Percentiles rank a stretch among this genome's conserved stretches.
Evolutionary conservation across 2,329 filamentous ascomycete species (phyloP).

Genomic region (Aplosporella prunicola): DNA sequence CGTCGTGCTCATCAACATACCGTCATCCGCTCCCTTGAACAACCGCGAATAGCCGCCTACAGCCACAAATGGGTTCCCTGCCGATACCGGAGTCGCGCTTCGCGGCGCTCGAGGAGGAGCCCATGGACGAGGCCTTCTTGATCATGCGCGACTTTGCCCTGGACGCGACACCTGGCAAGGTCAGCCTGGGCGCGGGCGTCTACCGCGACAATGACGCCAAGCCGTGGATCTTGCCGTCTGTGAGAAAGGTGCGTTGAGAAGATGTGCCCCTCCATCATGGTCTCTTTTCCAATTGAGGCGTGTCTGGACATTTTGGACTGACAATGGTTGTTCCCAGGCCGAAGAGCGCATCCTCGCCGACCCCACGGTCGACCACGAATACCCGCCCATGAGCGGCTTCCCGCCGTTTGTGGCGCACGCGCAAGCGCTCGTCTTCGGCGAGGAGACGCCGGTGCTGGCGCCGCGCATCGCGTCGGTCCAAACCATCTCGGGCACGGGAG

Average conservation of each 20-base stretch:
- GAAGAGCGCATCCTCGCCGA: conserved; percentile 9
- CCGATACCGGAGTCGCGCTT: conserved; percentile 9
- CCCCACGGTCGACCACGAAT: conserved; percentile 15
- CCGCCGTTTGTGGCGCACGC: conserved; percentile 18
- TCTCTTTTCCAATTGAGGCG: not conserved
- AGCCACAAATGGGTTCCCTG: conserved; percentile 9
- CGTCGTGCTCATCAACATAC: too few relatives aligned
- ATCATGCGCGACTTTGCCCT: conserved; percentile 11
- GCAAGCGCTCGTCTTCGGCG: conserved; percentile 20
- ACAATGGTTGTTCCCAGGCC: conserved; percentile 8
- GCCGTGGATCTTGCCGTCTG: conserved; percentile 31
- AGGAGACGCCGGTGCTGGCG: conserved; percentile 1
- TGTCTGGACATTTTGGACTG: conserved; percentile 1
- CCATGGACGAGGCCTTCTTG: conserved; percentile 9
- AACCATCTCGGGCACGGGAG: conserved; percentile 30
- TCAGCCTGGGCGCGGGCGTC: conserved; percentile 32
- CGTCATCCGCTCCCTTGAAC: too few relatives aligned
- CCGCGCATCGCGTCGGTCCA: conserved; percentile 23
- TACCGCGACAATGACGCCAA: conserved; percentile 30
- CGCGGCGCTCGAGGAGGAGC: conserved; percentile 3
- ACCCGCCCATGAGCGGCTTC: conserved; percentile 18
- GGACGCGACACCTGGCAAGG: conserved; percentile 23
- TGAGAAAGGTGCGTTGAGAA: conserved; percentile 18
- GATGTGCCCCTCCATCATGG: conserved; percentile 14
- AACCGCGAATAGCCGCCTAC: conserved; percentile 2